phyloP scores from a whole-genome alignment of 371 early-diverging fungal species.

The Synchytrium microbalum region DNA sequence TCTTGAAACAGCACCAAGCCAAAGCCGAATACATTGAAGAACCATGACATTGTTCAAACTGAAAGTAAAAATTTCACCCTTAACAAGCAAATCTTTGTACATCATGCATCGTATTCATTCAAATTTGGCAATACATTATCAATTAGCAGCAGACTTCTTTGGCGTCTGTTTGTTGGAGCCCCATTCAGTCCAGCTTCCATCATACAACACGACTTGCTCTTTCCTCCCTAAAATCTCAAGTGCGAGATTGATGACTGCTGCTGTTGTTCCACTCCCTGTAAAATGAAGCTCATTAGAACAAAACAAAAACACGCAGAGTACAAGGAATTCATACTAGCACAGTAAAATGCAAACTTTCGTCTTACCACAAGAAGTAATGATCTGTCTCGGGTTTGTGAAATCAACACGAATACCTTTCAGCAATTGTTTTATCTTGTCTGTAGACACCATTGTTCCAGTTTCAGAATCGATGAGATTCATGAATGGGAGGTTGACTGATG shows the following conservation, averaged over 20 bases:
- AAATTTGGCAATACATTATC: too few species aligned
- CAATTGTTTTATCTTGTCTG: neutral
- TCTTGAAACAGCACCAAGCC: too few species aligned
- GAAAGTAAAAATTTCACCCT: too few species aligned
- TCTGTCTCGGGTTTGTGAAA: neutral
- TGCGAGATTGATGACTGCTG: neutral
- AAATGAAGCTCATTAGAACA: neutral
- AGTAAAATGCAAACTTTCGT: too few species aligned
- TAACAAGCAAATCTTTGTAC: too few species aligned
- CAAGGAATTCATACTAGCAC: too few species aligned
- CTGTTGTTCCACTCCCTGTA: neutral
- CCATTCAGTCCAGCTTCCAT: conserved; percentile 4
- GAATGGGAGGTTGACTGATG: conserved; percentile 4
- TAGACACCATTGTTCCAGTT: neutral
- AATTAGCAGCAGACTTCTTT: too few species aligned
- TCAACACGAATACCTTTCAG: neutral
- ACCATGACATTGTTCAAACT: too few species aligned
- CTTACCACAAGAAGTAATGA: neutral
- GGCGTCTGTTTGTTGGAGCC: too few species aligned
- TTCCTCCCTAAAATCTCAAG: neutral
- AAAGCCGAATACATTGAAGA: too few species aligned
- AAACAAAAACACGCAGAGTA: neutral
- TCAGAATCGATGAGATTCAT: neutral
- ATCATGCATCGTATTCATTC: too few species aligned
- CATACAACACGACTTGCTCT: neutral